Base-by-base conservation (phyloP, 768 basidiomycete genomes). In the Tephrocybe sp. region DNA sequence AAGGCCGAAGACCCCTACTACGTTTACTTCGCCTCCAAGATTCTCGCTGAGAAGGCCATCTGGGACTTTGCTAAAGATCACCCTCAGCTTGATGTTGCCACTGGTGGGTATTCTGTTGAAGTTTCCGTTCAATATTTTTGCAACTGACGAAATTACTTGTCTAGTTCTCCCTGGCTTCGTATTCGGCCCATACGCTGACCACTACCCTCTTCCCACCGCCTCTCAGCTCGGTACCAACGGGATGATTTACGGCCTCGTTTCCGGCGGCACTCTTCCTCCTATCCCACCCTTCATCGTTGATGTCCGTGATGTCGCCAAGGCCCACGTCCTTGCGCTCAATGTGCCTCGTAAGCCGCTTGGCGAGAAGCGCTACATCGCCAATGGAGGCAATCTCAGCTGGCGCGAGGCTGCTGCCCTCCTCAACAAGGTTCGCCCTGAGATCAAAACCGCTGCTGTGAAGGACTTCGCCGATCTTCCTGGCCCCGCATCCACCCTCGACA, bases 1-100 rank as follows among this genome's bases (percentile, higher is more conserved):
- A 58, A 67, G 17, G 60, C 62, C 18, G 60, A 62, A 0, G 54
- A 64, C 38, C 62, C 64, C 9, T 62, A 62, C 28, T 72, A 68
- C 39, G 60, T 68, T 32, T 80, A 79, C 60, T 65, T 68, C 32
- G 67, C 68, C 11, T 66, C 73, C 12, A 80, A 80, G 53, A 63
- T 65, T 12, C 57, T 74, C 3, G 70, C 73, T 2, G 77, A 79
- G 57, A 57, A 59, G 23, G 72, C 73, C 0, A 63, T 71, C 7
- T 77, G 76, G 75, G 62, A 72, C 9, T 75, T 74, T 44, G 74
- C 68, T 4, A 57, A 60, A 33, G 58, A 66, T 23, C 69, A 77
- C 51, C 68, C 73, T n/a, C 50, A 71, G 12, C 58, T 75, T 30
- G 69, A 72, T 32, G 48, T 76, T 42, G 64, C 69, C 10, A 71